Percentiles rank a stretch among this genome's conserved stretches.
Evolutionary conservation across 192 early-diverging fungal genomes (phyloP).

Genomic region (Chytriomyces sp.): DNA sequence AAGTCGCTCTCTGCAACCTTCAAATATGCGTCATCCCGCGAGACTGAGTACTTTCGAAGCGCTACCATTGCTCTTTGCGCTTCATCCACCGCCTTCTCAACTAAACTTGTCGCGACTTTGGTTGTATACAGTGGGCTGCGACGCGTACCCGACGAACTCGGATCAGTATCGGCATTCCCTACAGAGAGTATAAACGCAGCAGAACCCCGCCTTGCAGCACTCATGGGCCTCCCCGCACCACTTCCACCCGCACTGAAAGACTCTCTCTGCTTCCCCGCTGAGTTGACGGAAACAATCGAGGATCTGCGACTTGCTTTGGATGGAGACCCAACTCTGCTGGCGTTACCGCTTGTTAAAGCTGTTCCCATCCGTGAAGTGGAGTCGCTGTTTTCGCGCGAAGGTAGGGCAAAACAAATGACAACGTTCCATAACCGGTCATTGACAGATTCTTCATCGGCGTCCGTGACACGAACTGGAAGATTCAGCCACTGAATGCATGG

Average conservation of each 20-base stretch:
- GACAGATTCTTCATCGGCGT: slow-evolving; percentile 18
- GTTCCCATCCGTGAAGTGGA: not conserved
- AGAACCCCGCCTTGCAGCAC: not conserved
- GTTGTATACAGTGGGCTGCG: not conserved
- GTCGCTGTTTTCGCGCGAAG: not conserved
- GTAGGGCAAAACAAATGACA: slow-evolving; percentile 25
- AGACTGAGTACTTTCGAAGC: slow-evolving; percentile 11
- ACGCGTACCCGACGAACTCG: not conserved
- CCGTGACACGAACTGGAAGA: slow-evolving; percentile 15
- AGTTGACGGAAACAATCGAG: not conserved
- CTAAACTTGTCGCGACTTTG: slow-evolving; percentile 9
- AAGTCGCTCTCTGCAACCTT: slow-evolving; percentile 6
- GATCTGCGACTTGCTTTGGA: not conserved
- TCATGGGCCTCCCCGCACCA: not conserved
- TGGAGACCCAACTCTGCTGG: not conserved
- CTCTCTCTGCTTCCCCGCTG: not conserved
- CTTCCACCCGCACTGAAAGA: not conserved
- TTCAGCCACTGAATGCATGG: slow-evolving; percentile 31
- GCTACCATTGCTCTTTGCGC: not conserved
- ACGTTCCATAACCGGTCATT: slow-evolving; percentile 26
- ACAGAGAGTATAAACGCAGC: too few relatives aligned
- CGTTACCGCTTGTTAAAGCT: not conserved
- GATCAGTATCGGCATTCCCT: not conserved
- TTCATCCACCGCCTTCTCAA: not conserved
- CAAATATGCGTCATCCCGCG: slow-evolving; percentile 2